Evolutionary conservation across 805 yeast species (phyloP), one percentile per base, ranked within the genome.

Genomic region (Kuraishia capsulata): DNA sequence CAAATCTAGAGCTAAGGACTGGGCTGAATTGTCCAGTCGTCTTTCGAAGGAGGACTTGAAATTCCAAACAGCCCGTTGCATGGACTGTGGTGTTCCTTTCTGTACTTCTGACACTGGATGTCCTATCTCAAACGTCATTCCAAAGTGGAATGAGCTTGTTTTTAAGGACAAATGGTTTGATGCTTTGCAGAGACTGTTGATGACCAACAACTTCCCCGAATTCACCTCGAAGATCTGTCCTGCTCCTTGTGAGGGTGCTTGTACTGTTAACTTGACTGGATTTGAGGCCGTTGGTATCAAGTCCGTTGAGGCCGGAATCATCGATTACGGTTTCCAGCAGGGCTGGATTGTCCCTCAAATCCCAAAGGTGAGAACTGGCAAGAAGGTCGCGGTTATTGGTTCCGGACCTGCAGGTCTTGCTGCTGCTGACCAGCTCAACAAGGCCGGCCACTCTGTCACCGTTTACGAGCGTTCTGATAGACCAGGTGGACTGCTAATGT

Each of bases 31-130:
- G 59, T 78, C 94, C 10, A 64, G 76, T 11, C 76, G 96, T 40
- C 69, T 90, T 50, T 69, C 87, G 41, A 83, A 85, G 62, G 88
- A 83, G 38, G 97, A 92, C 49, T 80, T 90, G 54, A 76, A 79
- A 58, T 76, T 73, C 58, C 97, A 90, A 68, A 85, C 97, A 42
- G 96, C 97, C 13, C 78, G 98, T 63, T 90, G 98, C 73, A 90
- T 92, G 95, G 97, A 90, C 65, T 90, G 98, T 71, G 98, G 98
- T 70, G 94, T 92, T 51, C 98, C 98, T 42, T 90, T 90, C 77
- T 90, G 98, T 71, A 94, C 90, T 55, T 82, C 95, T 35, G 97
- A 90, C 61, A 84, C 96, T 33, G 98, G 98, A 43, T 90, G 98
- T 68, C 98, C 98, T 39, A 83, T 90, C 48, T 88, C 97, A 39